Evolutionary conservation across 805 yeast genomes (phyloP), one percentile per base, ranked within the genome.

Genomic region (Teunomyces aglyptinius): DNA sequence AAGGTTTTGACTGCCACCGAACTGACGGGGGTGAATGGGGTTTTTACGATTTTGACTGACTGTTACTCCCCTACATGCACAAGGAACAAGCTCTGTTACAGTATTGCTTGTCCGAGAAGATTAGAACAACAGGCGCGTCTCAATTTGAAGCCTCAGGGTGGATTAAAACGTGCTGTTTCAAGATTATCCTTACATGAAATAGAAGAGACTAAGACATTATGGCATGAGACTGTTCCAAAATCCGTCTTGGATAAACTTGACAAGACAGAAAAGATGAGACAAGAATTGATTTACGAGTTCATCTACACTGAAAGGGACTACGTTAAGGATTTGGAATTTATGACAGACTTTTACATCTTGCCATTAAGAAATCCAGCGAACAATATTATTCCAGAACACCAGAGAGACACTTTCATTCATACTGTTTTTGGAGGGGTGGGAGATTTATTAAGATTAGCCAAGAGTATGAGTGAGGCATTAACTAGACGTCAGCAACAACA

Each of bases 1-100:
- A 41, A 41, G 29, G 44, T 31, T 6, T 24, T 48, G 16, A 22
- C 35, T 40, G 47, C 56, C 11, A 47, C 63, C 13, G 54, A 53
- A 29, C 59, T 53, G 44, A 63, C 70, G 4, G 71, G 73, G 0
- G 90, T 89, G 8, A 88, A 88, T 64, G 99, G 99, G 55, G 96
- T 94, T 3, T 94, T 92, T 60, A 92, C 97, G 1, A 71, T 92
- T 36, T 72, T 94, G 51, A 88, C 97, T 0, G 96, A 91, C 60
- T 94, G 99, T 68, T 94, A 94, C 60, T 90, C 97, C 0, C 96
- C 99, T 28, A 94, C 99, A 0, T 94, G 99, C 68, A 84, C 96
- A 4, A 75, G 95, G 43, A 95, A 89, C 58, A 75, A 81, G 28
- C 71, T 92, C 33, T 94, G 99, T 67, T 94, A 94, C 67, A 87